Base-by-base conservation (phyloP, 2,329 filamentous ascomycete genomes). In the Tympanopsis confertula region DNA sequence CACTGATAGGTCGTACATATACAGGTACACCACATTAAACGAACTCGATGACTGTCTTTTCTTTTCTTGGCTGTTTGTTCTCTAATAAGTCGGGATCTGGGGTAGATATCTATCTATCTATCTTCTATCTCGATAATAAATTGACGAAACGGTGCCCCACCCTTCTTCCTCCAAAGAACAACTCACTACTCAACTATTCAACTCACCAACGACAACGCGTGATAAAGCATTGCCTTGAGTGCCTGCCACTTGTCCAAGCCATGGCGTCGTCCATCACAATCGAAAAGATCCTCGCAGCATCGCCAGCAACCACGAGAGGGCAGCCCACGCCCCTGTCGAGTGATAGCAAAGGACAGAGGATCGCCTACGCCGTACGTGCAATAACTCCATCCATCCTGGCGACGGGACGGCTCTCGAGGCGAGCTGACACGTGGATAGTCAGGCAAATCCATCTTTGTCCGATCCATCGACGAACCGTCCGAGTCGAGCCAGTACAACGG, bases 401-500 rank as follows among this genome's bases (percentile, higher is more conserved):
- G n/a, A 26, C 7, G n/a, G 7, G 22, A 26, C 22, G 7, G 22
- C 7, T n/a, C n/a, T n/a, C n/a, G n/a, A n/a, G 22, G n/a, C 22
- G 7, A 7, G 7, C 22, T n/a, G 7, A 7, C 22, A 7, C 22
- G n/a, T n/a, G 7, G 7, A 12, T 49, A 93, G 86, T 89, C 87
- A 38, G 88, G 86, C 54, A 96, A 96, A 69, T 96, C 89, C 44
- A 81, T 98, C 62, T 96, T 95, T 63, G 71, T 98, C 35, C 86
- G 91, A 49, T 88, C 81, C 44, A 94, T 98, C 65, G 89, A 98
- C 64, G 68, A 91, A 56, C 89, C 89, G 38, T 72, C 85, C 46
- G 62, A 82, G 45, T 80, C 80, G 58, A 87, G 83, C 54, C 88
- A 98, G 61, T 98, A 96, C 63, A 93, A 82, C 13, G 81, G 83